Percentiles rank a stretch among this genome's conserved stretches.
phyloP scores from a whole-genome alignment of 2,329 filamentous ascomycete genomes.

The Aspergillus costaricaensis region DNA sequence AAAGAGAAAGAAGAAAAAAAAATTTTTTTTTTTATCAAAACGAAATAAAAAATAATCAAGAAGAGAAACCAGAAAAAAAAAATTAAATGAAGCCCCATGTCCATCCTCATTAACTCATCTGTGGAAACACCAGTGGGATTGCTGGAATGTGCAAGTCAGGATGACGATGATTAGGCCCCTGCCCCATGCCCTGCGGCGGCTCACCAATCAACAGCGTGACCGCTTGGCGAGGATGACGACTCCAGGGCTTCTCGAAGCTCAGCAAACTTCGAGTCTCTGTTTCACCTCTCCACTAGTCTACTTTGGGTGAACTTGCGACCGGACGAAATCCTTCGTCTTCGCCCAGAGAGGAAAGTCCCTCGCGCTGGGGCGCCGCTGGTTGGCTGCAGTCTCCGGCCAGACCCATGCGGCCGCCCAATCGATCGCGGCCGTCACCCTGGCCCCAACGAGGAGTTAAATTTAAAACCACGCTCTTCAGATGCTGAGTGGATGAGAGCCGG shows the following conservation, averaged over 20 bases:
- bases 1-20: background rate
- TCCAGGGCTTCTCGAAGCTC: slow-evolving; percentile 25
- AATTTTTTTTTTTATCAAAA: no score
- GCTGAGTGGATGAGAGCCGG: slow-evolving; percentile 5
- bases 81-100: slow-evolving; percentile 5
- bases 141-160: background rate
- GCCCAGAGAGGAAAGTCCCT: slow-evolving; percentile 16
- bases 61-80: background rate
- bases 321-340: background rate
- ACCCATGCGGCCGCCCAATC: slow-evolving; percentile 3
- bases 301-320: slow-evolving; percentile 8
- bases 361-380: slow-evolving; percentile 2
- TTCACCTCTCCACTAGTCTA: slow-evolving; percentile 16
- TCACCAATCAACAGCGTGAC: slow-evolving; percentile 1
- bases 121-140: slow-evolving; percentile 12
- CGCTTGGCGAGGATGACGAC: slow-evolving; percentile 22
- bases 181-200: slow-evolving; percentile 6
- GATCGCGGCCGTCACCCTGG: slow-evolving; percentile 5
- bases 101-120: slow-evolving; percentile 18
- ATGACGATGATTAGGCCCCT: slow-evolving; percentile 14
- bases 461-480: slow-evolving; percentile 8
- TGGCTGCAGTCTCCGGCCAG: slow-evolving; percentile 5
- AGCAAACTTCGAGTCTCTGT: slow-evolving; percentile 20
- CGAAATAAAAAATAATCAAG: background rate
- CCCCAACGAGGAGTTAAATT: slow-evolving; percentile 11